These are phyloP conservation scores for Carallia brachiata DNA, from an alignment of 345 rosid species.

Conservation along the genomic window DNA sequence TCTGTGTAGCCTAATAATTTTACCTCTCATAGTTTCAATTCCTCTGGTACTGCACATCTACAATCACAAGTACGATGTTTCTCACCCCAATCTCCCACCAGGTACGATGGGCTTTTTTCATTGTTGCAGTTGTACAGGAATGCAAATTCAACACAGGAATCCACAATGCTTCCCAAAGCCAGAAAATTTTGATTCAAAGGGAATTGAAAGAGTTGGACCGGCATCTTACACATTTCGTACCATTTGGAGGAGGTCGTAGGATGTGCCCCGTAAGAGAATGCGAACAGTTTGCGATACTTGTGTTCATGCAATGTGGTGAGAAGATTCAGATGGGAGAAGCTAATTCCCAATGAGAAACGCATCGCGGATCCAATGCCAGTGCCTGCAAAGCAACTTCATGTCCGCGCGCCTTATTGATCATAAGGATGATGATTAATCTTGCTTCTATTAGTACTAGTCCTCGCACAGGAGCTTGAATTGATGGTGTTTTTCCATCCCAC, in stretches of 20 bases:
- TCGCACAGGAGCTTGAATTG: too few relatives aligned
- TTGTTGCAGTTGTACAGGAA: too few relatives aligned
- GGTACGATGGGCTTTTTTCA: constrained; percentile 5
- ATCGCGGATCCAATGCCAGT: not conserved
- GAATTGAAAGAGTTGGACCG: not conserved
- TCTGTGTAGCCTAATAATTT: not conserved
- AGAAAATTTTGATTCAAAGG: not conserved
- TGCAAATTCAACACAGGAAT: not conserved
- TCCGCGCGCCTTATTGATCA: not conserved
- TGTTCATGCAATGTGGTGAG: not conserved
- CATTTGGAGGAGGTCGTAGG: not conserved
- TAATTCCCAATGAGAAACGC: not conserved
- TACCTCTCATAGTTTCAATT: not conserved
- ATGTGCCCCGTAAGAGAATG: not conserved
- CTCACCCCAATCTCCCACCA: constrained; percentile 12
- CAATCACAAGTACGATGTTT: not conserved
- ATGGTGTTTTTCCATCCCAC: too few relatives aligned
- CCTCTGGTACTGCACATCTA: not conserved
- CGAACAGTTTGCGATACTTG: not conserved
- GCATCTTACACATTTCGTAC: not conserved
- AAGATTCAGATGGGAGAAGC: not conserved
- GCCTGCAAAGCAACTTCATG: not conserved
- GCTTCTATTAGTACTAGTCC: too few relatives aligned
- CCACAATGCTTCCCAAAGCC: not conserved
- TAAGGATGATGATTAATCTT: too few relatives aligned